These are phyloP conservation scores for Tylopilus felleus DNA, from an alignment of 768 basidiomycete genomes.

Conservation along the genomic window DNA sequence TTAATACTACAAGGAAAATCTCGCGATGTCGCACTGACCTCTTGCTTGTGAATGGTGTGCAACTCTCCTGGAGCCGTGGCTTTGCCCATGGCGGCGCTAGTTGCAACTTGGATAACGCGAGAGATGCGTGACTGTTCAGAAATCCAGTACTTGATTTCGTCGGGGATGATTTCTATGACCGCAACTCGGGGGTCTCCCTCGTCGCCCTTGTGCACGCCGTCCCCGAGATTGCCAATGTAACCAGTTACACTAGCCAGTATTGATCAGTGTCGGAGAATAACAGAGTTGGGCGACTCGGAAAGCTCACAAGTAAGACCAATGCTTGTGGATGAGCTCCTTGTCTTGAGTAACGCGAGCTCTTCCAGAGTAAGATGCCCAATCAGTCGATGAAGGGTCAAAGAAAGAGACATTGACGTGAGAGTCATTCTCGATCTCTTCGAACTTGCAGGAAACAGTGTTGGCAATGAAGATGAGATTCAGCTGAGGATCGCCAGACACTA, in stretches of 20 bases:
- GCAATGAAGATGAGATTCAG: conserved; percentile 65
- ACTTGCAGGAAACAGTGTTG: conserved; percentile 71
- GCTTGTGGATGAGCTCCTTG: conserved; percentile 56
- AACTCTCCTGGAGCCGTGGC: conserved; percentile 72
- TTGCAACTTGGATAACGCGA: conserved; percentile 56
- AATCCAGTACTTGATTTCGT: conserved; percentile 81
- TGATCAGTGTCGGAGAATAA: not conserved
- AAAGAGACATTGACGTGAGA: conserved; percentile 79
- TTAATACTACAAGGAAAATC: not conserved
- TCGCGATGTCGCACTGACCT: conserved; percentile 46
- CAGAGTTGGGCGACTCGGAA: not conserved
- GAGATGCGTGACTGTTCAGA: conserved; percentile 57
- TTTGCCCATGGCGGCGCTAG: conserved; percentile 58
- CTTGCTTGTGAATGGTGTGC: conserved; percentile 65
- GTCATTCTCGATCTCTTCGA: conserved; percentile 74
- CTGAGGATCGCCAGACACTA: conserved; percentile 46
- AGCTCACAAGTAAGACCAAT: conserved; percentile 56
- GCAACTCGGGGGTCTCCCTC: conserved; percentile 74
- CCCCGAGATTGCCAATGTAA: conserved; percentile 86
- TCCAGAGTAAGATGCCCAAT: conserved; percentile 80
- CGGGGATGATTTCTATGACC: conserved; percentile 73
- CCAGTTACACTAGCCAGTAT: conserved; percentile 47
- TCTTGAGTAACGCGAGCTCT: conserved; percentile 65
- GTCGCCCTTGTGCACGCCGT: conserved; percentile 82
- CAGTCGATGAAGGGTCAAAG: conserved; percentile 62